Base-by-base conservation (phyloP, 2,329 filamentous ascomycete species). In the Colletotrichum chrysophilum region DNA sequence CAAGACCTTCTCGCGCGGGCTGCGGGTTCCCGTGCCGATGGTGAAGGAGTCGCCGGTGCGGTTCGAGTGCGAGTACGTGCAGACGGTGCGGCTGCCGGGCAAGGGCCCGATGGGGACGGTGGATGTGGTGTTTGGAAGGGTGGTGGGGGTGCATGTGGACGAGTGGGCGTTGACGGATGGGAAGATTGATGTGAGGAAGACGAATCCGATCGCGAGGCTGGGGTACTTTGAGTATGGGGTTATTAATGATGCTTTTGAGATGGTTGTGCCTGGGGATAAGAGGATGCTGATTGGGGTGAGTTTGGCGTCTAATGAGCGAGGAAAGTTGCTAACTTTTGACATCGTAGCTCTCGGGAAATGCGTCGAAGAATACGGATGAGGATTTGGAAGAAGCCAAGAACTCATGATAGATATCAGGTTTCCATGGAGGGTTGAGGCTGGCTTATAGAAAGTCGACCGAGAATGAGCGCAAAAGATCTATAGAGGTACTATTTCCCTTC, bases 1-100 rank as follows among this genome's bases (percentile, higher is more conserved):
- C 7, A 71, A 71, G 60, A 66, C 60, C 6, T 71, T 61, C 58
- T 71, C 68, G 16, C 34, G 14, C 38, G 38, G 68, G 21, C 30
- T 71, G 7, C 64, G 34, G 2, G 65, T 43, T 1, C 30, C 68
- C 1, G 68, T 71, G 5, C 68, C 68, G 8, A 71, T 71, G 68
- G 68, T 71, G 2, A 5, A 61, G 12, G 30, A 2, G 3, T 71
- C 68, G 6, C 68, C 68, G 10, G 68, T 71, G 14, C 68, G 68
- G 14, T 71, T 71, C 6, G 68, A 71, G 68, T 71, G 68, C 38
- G 68, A 71, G 60, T 56, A 71, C 61, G 48, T 71, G 28, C 68
- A 71, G 60, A 71, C 68, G n/a, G 68, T 71, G 14, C 60, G 68
- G 26, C 18, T 71, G n/a, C 68, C 68, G 13, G 60, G 60, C 9